phyloP scores from a whole-genome alignment of 257 asterid species.

The Salvia miltiorrhiza region DNA sequence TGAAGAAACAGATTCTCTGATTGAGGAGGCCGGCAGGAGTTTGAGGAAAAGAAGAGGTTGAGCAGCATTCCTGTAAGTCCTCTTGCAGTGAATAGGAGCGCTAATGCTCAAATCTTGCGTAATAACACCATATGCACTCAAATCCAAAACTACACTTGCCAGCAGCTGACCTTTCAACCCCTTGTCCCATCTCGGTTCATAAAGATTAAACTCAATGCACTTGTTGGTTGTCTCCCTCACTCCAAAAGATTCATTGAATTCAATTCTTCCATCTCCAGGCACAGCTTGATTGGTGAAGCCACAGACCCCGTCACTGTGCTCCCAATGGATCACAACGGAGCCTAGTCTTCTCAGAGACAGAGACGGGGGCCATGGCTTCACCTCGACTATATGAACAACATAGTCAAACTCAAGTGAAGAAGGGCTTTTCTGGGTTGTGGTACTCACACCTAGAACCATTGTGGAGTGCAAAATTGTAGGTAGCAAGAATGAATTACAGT shows the following conservation, averaged over 20 bases:
- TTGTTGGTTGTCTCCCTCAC: not conserved
- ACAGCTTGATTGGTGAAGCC: conserved; percentile 65
- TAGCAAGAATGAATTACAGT: not conserved
- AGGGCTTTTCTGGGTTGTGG: conserved; percentile 45
- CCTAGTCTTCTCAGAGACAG: conserved; percentile 58
- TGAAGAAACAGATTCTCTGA: conserved; percentile 26
- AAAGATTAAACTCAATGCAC: conserved; percentile 59
- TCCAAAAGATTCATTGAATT: conserved; percentile 57
- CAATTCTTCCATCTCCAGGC: conserved; percentile 70
- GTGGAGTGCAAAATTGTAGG: not conserved
- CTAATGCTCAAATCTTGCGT: conserved; percentile 43
- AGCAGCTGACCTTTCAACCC: conserved; percentile 61
- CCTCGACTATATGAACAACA: conserved; percentile 52
- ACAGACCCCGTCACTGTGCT: conserved; percentile 46
- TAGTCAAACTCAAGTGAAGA: conserved; percentile 54
- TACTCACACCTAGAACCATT: conserved; percentile 60
- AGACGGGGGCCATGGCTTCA: conserved; percentile 95
- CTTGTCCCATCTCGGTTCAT: conserved; percentile 67
- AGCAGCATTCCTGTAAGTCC: conserved; percentile 67
- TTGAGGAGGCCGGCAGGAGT: conserved; percentile 20
- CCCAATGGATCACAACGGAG: conserved; percentile 75
- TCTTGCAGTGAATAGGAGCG: conserved; percentile 58
- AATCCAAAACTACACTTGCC: conserved; percentile 69
- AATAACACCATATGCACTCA: conserved; percentile 59
- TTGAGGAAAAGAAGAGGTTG: conserved; percentile 61